Base-by-base conservation (phyloP, 176 grass and related monocot genomes). In the Phyllostachys edulis region DNA sequence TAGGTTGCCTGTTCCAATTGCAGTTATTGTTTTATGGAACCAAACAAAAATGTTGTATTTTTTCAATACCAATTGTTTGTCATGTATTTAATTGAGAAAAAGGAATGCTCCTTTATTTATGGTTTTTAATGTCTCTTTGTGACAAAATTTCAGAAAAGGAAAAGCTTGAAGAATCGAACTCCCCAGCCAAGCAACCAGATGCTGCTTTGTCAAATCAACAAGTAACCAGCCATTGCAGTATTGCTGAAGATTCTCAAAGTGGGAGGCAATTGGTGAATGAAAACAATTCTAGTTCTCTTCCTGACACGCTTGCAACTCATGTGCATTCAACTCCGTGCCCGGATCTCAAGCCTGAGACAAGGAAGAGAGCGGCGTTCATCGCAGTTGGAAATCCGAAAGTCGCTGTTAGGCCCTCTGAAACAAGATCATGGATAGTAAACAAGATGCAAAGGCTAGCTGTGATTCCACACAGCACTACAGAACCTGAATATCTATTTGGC, bases 361-460 rank as follows among this genome's bases (percentile, higher is more conserved):
- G 49, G 61, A 82, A 87, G 76, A 85, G 86, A 78, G 90, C 88
- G 56, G 93, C 93, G 41, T 95, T 90, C 75, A 51, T 92, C 2
- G 45, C 90, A 20, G 90, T 92, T 56, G 84, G 90, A 77, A 86
- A 82, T 23, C 24, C 82, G 34, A 86, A 79, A 27, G 23, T 59
- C 29, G 66, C 73, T 3, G 73, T 45, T 51, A 54, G 66, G 20
- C 4, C 71, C 1, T 52, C 67, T 5, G 84, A 60, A 55, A 84
- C 75, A 39, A 82, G 63, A 66, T 81, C 72, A n/a, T 44, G 26
- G 21, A 16, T 39, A 13, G 51, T 77, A 71, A 40, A 49, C 59
- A 94, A 94, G 75, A 92, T 86, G 75, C 82, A 57, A 50, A 94
- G 86, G 59, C 18, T 88, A 37, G 88, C 82, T 4, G 36, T 42